These are phyloP conservation scores for Neurospora terricola DNA, from an alignment of 495 filamentous ascomycete genomes.

Conservation along the genomic window DNA sequence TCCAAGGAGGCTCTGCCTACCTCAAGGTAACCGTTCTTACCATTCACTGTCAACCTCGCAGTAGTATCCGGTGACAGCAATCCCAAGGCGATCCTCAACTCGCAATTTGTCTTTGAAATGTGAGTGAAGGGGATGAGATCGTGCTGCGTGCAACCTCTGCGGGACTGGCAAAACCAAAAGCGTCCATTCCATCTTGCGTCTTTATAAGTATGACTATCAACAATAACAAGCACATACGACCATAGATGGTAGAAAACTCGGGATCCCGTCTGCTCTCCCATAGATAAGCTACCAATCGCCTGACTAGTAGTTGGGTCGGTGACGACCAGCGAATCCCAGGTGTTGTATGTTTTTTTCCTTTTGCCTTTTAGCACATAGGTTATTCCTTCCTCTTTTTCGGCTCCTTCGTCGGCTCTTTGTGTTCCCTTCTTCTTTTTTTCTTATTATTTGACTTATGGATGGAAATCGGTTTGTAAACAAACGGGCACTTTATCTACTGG, in stretches of 20 bases:
- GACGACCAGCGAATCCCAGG: constrained; percentile 28
- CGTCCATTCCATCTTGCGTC: too few species aligned
- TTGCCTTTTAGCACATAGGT: too few species aligned
- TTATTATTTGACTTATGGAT: rapidly evolving
- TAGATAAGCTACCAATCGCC: constrained; percentile 12
- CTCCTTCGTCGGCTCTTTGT: neutral
- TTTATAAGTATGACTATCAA: too few species aligned
- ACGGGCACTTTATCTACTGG: neutral
- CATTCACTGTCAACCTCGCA: too few species aligned
- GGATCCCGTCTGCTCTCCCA: constrained; percentile 45
- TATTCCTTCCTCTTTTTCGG: neutral
- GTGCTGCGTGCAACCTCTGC: too few species aligned
- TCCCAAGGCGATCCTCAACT: too few species aligned
- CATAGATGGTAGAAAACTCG: constrained; percentile 35
- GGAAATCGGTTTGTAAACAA: neutral
- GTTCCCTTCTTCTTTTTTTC: neutral
- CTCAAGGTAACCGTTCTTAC: too few species aligned
- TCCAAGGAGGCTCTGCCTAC: too few species aligned
- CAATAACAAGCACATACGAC: constrained; percentile 26
- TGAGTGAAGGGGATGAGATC: neutral
- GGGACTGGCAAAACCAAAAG: too few species aligned
- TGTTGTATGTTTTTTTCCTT: constrained; percentile 14
- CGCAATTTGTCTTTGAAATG: too few species aligned
- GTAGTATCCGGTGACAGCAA: too few species aligned
- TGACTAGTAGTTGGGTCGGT: constrained; percentile 40